phyloP scores from a whole-genome alignment of 495 filamentous ascomycete species.

The Neurospora sp. region DNA sequence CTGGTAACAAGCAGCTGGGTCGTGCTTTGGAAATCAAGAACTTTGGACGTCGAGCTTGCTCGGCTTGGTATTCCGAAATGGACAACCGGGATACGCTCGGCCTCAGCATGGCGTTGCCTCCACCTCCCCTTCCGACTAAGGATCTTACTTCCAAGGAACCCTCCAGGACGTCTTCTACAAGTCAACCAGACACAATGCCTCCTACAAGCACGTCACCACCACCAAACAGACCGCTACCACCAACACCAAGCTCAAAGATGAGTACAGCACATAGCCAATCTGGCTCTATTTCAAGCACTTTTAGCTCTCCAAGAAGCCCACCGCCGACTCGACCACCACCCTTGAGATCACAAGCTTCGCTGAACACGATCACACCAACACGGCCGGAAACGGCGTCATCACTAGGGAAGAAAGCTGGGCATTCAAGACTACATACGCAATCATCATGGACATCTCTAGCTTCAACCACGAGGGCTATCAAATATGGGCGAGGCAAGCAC shows the following conservation, averaged over 20 bases:
- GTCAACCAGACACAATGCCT: not conserved
- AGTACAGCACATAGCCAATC: not conserved
- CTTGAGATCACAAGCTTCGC: slow-evolving; percentile 11
- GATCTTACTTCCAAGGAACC: slow-evolving; percentile 2
- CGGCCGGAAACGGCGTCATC: slow-evolving; percentile 18
- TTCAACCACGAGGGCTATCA: slow-evolving; percentile 28
- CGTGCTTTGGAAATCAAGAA: slow-evolving; percentile 11
- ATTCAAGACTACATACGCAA: slow-evolving; percentile 21
- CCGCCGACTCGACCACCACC: slow-evolving; percentile 13
- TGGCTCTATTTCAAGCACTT: slow-evolving; percentile 3
- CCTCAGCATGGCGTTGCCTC: slow-evolving; percentile 12
- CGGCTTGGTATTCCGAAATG: slow-evolving; percentile 1
- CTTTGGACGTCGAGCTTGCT: slow-evolving; percentile 9
- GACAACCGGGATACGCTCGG: slow-evolving; percentile 3
- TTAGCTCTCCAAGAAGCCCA: slow-evolving; percentile 3
- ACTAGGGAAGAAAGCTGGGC: slow-evolving; percentile 5
- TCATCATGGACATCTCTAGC: slow-evolving; percentile 25
- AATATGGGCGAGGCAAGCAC: slow-evolving; percentile 35
- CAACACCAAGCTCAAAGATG: slow-evolving; percentile 12
- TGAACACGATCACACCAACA: slow-evolving; percentile 19
- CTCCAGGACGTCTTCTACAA: not conserved
- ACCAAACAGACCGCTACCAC: slow-evolving; percentile 21
- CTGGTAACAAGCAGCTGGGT: slow-evolving; percentile 4
- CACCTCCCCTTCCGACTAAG: slow-evolving; percentile 17
- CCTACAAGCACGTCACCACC: slow-evolving; percentile 9